Base-by-base conservation (phyloP, 805 yeast species). In the Candida fluviatilis region DNA sequence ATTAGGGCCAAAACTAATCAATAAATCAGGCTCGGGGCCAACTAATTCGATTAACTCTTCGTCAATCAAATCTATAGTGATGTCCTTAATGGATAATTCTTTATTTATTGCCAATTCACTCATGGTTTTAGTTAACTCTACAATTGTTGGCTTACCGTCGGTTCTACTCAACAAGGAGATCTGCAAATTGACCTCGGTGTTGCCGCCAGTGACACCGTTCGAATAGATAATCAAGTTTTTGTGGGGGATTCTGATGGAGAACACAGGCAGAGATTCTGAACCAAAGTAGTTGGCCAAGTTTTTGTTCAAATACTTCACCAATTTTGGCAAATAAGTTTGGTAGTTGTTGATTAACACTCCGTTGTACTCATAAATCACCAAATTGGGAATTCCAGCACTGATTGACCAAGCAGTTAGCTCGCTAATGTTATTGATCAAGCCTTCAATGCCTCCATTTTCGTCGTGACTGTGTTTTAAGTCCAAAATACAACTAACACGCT, bases 131-230 rank as follows among this genome's bases (percentile, higher is more conserved):
- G 98, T 83, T 38, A 93, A 72, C 48, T 86, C 95, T 18, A 89
- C 93, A 49, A 93, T 80, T 14, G 96, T 82, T 38, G 89, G 83
- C 45, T 95, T 80, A 5, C 99, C 99, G 58, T 93, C 98, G 29
- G 78, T 76, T 29, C 73, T 71, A 5, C 91, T 80, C 23, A 90
- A 63, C 40, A 93, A 62, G 19, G 79, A 71, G 43, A 91, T 73
- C 38, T 75, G 79, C 40, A 91, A 71, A 40, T 78, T 81, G 26
- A 68, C 64, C 29, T 65, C 62, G n/a, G 42, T 50, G 34, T 46
- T 21, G 14, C 47, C 49, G 3, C 54, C 49, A 24, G 60, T 55
- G 18, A 56, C 56, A 38, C 58, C 54, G 18, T 53, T 51, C n/a
- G 75, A 73, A 13, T 66, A 71, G 39, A 68, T 71, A 13, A 66